phyloP scores from a whole-genome alignment of 208 protist species.

The Acanthamoeba rhysodes region DNA sequence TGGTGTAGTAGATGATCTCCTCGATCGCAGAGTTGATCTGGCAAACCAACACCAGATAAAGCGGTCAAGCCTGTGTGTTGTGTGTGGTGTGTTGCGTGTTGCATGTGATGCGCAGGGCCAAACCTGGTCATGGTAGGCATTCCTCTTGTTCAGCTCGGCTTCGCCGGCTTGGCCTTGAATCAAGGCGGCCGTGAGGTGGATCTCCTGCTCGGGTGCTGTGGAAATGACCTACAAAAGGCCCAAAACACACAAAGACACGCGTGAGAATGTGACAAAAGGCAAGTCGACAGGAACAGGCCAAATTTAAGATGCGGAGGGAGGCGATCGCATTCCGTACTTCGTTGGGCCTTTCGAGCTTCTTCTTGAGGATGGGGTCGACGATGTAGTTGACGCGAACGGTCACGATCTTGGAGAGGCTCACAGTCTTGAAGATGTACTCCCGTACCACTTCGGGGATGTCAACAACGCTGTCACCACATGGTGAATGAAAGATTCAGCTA shows the following conservation, averaged over 20 bases:
- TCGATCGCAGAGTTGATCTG: conserved; percentile 52
- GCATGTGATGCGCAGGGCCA: not conserved
- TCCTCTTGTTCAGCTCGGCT: not conserved
- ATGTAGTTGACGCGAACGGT: conserved; percentile 40
- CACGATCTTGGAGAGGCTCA: conserved; percentile 26
- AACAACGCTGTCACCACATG: not conserved
- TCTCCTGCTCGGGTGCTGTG: not conserved
- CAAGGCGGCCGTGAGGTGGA: not conserved
- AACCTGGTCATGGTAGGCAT: not conserved
- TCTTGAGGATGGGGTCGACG: conserved; percentile 61
- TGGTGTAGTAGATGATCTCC: conserved; percentile 61
- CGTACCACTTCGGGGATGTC: conserved; percentile 13
- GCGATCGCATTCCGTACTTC: not conserved
- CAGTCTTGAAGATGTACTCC: conserved; percentile 39
- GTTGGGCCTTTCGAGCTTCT: conserved; percentile 35
- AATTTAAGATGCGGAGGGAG: not conserved
- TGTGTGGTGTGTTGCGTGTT: too few relatives aligned
- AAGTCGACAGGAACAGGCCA: not conserved
- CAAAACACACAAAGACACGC: not conserved
- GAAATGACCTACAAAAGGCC: not conserved
- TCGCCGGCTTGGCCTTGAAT: conserved; percentile 3
- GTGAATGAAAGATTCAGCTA: not conserved
- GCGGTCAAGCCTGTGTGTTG: not conserved
- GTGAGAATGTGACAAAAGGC: too few relatives aligned
- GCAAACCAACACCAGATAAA: too few relatives aligned